phyloP scores from a whole-genome alignment of 2,329 filamentous ascomycete genomes.

The Cladosporium sphaerospermum region DNA sequence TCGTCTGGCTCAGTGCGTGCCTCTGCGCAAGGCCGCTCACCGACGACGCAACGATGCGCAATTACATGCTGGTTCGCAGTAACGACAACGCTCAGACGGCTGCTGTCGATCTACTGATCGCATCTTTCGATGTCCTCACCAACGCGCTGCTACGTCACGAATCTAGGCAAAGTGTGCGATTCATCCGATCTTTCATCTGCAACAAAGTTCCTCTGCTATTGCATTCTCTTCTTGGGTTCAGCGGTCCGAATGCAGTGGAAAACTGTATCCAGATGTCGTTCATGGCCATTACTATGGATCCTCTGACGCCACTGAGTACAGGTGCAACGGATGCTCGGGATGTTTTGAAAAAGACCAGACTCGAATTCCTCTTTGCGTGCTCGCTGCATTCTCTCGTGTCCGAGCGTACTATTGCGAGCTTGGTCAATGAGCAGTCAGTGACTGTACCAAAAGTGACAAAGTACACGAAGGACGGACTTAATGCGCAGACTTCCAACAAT shows the following conservation, averaged over 20 bases:
- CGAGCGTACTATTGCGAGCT: constrained; percentile 66
- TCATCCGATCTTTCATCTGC: constrained; percentile 81
- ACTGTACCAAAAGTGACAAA: constrained; percentile 67
- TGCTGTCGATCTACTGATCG: constrained; percentile 75
- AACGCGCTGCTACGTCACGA: constrained; percentile 74
- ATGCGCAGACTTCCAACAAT: constrained; percentile 71
- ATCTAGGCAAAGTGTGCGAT: constrained; percentile 54
- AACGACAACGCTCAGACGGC: constrained; percentile 73
- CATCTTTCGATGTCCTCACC: constrained; percentile 82
- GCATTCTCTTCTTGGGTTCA: constrained; percentile 49
- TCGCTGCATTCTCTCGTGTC: constrained; percentile 80
- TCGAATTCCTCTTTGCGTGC: constrained; percentile 85
- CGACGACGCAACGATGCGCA: constrained; percentile 72
- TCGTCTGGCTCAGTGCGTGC: constrained; percentile 76
- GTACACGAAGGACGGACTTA: constrained; percentile 70
- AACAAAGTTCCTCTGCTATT: constrained; percentile 62
- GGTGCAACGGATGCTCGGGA: constrained; percentile 50
- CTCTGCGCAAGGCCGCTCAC: constrained; percentile 76
- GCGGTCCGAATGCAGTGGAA: constrained; percentile 56
- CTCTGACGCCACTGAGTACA: constrained; percentile 58
- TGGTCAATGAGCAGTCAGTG: constrained; percentile 78
- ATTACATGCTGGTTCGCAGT: constrained; percentile 78
- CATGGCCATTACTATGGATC: constrained; percentile 59
- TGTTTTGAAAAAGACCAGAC: constrained; percentile 60
- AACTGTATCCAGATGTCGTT: constrained; percentile 61